phyloP scores from a whole-genome alignment of 192 early-diverging fungal genomes.

The Gryganskiella cystojenkinii region DNA sequence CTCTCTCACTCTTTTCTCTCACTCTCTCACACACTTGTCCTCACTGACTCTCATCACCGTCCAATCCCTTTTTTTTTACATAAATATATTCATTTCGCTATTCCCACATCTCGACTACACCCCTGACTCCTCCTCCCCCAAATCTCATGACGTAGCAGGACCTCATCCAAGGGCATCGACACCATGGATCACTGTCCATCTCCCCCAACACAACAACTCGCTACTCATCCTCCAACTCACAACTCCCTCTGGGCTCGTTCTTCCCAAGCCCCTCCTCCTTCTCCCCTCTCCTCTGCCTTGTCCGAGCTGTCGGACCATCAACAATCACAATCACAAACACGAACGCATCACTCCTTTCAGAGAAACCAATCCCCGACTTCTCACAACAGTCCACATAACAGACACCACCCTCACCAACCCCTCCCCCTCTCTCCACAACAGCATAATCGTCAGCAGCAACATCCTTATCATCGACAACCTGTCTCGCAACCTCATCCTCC shows the following conservation, averaged over 20 bases:
- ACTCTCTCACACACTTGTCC: too few species aligned
- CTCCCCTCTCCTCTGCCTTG: background rate
- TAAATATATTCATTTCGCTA: too few species aligned
- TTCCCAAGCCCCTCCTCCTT: background rate
- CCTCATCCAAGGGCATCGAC: too few species aligned
- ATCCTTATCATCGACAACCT: background rate
- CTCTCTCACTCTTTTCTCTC: background rate
- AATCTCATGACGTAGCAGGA: too few species aligned
- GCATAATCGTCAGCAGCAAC: background rate
- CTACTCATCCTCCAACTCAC: too few species aligned
- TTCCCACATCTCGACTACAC: too few species aligned
- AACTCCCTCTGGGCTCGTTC: background rate
- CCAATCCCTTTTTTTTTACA: too few species aligned
- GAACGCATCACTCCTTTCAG: background rate
- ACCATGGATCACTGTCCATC: too few species aligned
- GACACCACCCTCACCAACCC: background rate
- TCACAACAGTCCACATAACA: background rate
- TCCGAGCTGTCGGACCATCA: background rate
- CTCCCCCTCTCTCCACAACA: background rate
- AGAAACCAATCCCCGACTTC: too few species aligned
- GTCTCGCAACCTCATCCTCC: background rate
- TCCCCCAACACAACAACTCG: too few species aligned
- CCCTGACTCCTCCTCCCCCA: too few species aligned
- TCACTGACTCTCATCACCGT: too few species aligned
- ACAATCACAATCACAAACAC: background rate